Evolutionary conservation across 768 basidiomycete genomes (phyloP), one percentile per base, ranked within the genome.

Genomic region (Tulasnella sp.): DNA sequence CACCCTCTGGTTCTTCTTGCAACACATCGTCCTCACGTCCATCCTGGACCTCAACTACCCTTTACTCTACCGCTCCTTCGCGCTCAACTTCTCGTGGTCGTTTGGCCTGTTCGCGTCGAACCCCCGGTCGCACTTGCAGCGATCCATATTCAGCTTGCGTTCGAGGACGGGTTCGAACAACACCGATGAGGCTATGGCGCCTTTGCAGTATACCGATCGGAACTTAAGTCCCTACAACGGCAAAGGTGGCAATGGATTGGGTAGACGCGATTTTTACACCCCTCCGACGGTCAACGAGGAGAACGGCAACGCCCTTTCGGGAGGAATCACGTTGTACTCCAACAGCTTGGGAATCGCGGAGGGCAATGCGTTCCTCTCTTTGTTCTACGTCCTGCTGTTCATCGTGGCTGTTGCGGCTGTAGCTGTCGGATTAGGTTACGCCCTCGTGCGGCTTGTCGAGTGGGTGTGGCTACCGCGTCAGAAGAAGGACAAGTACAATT

Each of bases 71-170:
- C 87, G 89, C 72, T 87, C 91, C 31, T 98, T 90, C 79, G 86
- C 92, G 2, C 85, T 91, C 81, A 98, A 98, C 80, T 97, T 97
- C 79, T 88, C 91, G 0, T 98, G 95, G 96, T 87, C 93, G 0
- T 83, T 97, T 81, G 93, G 94, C 0, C 83, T 98, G 15, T 88
- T 94, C 75, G 82, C 31, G 14, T 42, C 87, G 29, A 82, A 88
- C 0, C 79, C 86, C 1, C 82, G 84, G 14, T 89, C 90, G 15
- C 83, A 86, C 17, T 85, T 97, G 71, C 93, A 98, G 80, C 81
- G 82, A 31, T 89, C 93, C 25, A 96, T 98, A 80, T 89, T 93
- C 80, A 86, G 84, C 79, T 91, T 97, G 91, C 90, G 96, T 8
- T 87, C 89, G 77, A 85, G 87, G 67, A 98, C 96, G 0, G 96